A percentile compares a stretch with the other conserved stretches of the same genome.
phyloP scores from a whole-genome alignment of 2,329 filamentous ascomycete species.

The Furcasterigmium sp. region DNA sequence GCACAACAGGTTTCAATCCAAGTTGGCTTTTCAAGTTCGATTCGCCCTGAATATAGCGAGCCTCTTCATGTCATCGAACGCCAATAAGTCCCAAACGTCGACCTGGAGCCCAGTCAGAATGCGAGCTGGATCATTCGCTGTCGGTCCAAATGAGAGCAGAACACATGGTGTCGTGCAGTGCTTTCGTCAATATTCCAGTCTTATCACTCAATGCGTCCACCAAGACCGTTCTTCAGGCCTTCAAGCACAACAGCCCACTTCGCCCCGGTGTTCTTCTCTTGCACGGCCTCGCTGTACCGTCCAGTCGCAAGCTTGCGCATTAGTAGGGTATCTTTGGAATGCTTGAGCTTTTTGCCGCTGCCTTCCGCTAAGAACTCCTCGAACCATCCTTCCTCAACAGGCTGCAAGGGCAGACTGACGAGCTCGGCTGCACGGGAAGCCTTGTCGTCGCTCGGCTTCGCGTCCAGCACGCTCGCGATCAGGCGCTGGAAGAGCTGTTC shows the following conservation, averaged over 20 bases:
- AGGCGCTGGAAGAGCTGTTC: slow-evolving; percentile 63
- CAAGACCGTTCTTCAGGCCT: slow-evolving; percentile 41
- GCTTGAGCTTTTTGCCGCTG: slow-evolving; percentile 57
- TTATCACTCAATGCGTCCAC: slow-evolving; percentile 6
- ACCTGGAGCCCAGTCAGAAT: no score
- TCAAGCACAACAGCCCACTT: slow-evolving; percentile 46
- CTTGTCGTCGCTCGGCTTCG: slow-evolving; percentile 27
- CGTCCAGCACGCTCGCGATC: slow-evolving; percentile 51
- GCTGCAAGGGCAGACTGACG: slow-evolving; percentile 65
- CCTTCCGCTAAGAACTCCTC: slow-evolving; percentile 61
- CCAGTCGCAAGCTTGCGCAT: slow-evolving; percentile 69
- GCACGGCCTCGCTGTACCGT: slow-evolving; percentile 42
- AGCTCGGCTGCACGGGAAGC: slow-evolving; percentile 62
- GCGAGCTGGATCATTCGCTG: no score
- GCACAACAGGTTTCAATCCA: no score
- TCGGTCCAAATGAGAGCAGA: slow-evolving; percentile 5
- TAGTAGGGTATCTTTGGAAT: slow-evolving; percentile 67
- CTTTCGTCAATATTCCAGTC: no score
- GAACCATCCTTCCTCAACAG: slow-evolving; percentile 69
- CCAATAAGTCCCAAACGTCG: no score
- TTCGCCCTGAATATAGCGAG: no score
- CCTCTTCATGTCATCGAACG: no score
- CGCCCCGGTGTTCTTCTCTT: slow-evolving; percentile 35
- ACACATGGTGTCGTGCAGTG: no score
- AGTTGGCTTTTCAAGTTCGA: no score